Base-by-base conservation (phyloP, 208 protist species). In the Herpetomonas samuelpessoai region DNA sequence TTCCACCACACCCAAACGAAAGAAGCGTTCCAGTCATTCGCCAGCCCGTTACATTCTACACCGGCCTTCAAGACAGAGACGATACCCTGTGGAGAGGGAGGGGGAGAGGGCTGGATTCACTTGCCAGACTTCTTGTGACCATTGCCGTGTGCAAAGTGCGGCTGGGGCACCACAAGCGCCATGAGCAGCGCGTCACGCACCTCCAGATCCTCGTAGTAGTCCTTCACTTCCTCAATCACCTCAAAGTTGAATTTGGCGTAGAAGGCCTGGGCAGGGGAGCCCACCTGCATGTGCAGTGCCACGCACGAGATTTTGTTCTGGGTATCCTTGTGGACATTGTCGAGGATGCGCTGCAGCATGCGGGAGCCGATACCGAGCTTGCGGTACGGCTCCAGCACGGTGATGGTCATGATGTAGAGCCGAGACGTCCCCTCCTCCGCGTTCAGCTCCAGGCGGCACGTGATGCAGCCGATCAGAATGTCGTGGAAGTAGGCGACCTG, bases 351-450 rank as follows among this genome's bases (percentile, higher is more conserved):
- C 48, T 83, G 68, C 26, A 96, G 73, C 53, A 96, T 59, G 4
- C 70, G 81, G 10, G 64, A 80, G 52, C 87, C 95, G 50, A 98
- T 87, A 53, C 88, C 76, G 27, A 97, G 47, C 35, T 84, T 71
- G 10, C 95, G 84, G 73, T 98, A 98, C 21, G 93, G 79, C 58
- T 86, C 85, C 26, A 98, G 78, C 25, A 96, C 92, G 2, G 77
- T 76, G 51, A 98, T 83, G 28, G 92, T 97, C 93, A 98, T 97
- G 62, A 98, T 91, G 78, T 98, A 98, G 21, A 96, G 70, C 9
- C 54, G 56, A 45, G 75, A 76, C 54, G 46, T 57, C 26, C 75
- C 81, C 18, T 75, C 68, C 2, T 88, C 69, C 14, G 72, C 68
- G 3, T 72, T 78, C 41, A 45, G 50, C 72, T 97, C 89, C 14